Evolutionary conservation across 2,329 filamentous ascomycete genomes (phyloP).

Genomic region (Aspergillus tamarii): DNA sequence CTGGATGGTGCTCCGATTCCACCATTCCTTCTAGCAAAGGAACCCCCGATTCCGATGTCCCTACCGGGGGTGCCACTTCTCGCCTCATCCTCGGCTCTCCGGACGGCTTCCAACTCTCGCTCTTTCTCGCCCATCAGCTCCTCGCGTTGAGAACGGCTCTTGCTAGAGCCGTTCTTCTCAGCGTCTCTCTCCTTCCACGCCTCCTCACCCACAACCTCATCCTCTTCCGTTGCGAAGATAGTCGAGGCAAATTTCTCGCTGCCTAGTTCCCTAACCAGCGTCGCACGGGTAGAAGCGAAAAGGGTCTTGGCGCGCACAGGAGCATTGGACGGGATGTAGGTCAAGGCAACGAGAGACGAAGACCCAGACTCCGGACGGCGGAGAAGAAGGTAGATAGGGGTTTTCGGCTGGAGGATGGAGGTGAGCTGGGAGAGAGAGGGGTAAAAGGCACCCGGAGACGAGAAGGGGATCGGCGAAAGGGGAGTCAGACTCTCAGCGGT

Average conservation of each 20-base stretch:
- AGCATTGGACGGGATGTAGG: slow-evolving; percentile 66
- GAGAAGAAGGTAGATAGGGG: slow-evolving; percentile 64
- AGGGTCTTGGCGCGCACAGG: slow-evolving; percentile 68
- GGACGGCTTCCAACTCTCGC: slow-evolving; percentile 59
- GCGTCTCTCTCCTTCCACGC: slow-evolving; percentile 59
- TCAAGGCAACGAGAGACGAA: slow-evolving; percentile 54
- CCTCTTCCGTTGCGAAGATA: slow-evolving; percentile 62
- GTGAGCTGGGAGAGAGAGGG: slow-evolving; percentile 54
- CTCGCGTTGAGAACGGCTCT: slow-evolving; percentile 37
- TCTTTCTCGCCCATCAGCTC: slow-evolving; percentile 66
- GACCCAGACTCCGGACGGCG: slow-evolving; percentile 47
- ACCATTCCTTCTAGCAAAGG: slow-evolving; percentile 28
- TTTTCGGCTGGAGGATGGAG: slow-evolving; percentile 56
- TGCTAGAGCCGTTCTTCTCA: slow-evolving; percentile 37
- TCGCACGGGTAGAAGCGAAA: slow-evolving; percentile 66
- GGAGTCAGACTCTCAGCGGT: slow-evolving; percentile 48
- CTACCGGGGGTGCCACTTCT: slow-evolving; percentile 55
- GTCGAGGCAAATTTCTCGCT: slow-evolving; percentile 62
- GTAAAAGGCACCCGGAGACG: slow-evolving; percentile 51
- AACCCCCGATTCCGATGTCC: slow-evolving; percentile 51
- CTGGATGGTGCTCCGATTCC: slow-evolving; percentile 35
- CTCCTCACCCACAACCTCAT: slow-evolving; percentile 58
- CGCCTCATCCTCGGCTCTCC: slow-evolving; percentile 62
- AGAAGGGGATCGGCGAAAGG: slow-evolving; percentile 43
- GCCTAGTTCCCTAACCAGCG: slow-evolving; percentile 63